Conservation (phyloP, 768 basidiomycete genomes). For the Tricholoma flavovirens region DNA sequence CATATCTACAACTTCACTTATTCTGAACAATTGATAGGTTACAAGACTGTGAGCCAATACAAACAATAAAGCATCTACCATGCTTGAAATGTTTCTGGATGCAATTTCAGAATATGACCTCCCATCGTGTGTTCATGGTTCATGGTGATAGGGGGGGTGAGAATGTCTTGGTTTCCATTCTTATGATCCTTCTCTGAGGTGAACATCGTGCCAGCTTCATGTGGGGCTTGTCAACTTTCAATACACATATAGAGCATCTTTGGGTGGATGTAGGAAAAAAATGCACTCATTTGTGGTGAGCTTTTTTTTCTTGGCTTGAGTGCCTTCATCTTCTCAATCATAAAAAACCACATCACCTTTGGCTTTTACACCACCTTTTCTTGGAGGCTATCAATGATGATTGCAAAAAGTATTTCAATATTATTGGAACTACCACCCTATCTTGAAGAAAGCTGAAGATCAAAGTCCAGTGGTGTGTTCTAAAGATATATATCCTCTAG, state of each 20-base stretch:
- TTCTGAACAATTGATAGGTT: conserved; percentile 11
- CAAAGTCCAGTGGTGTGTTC: conserved; percentile 18
- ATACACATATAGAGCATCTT: conserved; percentile 37
- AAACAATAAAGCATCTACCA: conserved; percentile 24
- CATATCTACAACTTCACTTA: background rate
- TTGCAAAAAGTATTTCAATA: conserved; percentile 24
- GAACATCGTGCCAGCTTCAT: conserved; percentile 22
- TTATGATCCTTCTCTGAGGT: conserved; percentile 29
- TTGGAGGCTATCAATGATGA: conserved; percentile 33
- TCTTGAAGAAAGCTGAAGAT: conserved; percentile 20
- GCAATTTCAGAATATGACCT: conserved; percentile 16
- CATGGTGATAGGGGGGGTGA: conserved; percentile 31
- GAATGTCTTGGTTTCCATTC: conserved; percentile 26
- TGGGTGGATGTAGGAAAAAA: conserved; percentile 39
- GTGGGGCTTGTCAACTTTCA: conserved; percentile 12
- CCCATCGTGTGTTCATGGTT: conserved; percentile 27
- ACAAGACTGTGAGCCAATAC: conserved; percentile 20
- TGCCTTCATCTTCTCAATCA: conserved; percentile 27
- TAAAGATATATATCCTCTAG: background rate
- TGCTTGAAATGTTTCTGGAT: conserved; percentile 20
- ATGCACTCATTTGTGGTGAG: conserved; percentile 35
- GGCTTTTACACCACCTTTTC: conserved; percentile 32
- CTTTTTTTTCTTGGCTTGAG: conserved; percentile 35
- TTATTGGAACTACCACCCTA: conserved; percentile 36
- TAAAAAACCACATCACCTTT: conserved; percentile 28